These are phyloP conservation scores for Kondoa subrosea DNA, from an alignment of 768 basidiomycete genomes.

Conservation along the genomic window DNA sequence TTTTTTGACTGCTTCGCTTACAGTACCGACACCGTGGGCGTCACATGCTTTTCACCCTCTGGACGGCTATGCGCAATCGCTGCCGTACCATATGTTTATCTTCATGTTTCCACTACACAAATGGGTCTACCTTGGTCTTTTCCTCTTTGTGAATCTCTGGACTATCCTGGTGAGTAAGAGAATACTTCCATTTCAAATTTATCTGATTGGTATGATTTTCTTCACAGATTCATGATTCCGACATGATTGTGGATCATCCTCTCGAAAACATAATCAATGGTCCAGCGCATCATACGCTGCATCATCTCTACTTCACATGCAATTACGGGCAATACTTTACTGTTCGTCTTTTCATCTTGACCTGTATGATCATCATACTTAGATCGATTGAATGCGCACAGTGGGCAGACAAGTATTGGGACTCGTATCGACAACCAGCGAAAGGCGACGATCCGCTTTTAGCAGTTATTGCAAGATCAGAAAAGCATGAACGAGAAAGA, in stretches of 20 bases:
- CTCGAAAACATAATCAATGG: slow-evolving; percentile 86
- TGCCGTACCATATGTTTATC: slow-evolving; percentile 86
- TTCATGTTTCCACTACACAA: slow-evolving; percentile 84
- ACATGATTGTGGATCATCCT: slow-evolving; percentile 85
- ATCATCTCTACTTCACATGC: slow-evolving; percentile 83
- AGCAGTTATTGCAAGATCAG: slow-evolving; percentile 29
- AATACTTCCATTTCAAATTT: too few species aligned
- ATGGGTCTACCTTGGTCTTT: slow-evolving; percentile 61
- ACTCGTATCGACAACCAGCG: slow-evolving; percentile 77
- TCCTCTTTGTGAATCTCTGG: slow-evolving; percentile 88
- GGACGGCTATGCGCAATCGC: slow-evolving; percentile 82
- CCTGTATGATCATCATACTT: not conserved
- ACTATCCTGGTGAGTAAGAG: slow-evolving; percentile 48
- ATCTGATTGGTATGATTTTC: too few species aligned
- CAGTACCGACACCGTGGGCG: slow-evolving; percentile 92
- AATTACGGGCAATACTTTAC: slow-evolving; percentile 85
- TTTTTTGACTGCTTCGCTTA: not conserved
- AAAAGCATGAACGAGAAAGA: slow-evolving; percentile 25
- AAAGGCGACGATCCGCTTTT: slow-evolving; percentile 64
- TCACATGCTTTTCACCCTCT: slow-evolving; percentile 95
- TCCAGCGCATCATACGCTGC: slow-evolving; percentile 63
- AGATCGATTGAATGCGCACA: not conserved
- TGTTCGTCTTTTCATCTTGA: not conserved
- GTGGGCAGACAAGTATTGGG: slow-evolving; percentile 67
- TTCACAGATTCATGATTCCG: slow-evolving; percentile 70